Base-by-base conservation (phyloP, 1,139 yeast genomes). In the Taiozyma sp. region DNA sequence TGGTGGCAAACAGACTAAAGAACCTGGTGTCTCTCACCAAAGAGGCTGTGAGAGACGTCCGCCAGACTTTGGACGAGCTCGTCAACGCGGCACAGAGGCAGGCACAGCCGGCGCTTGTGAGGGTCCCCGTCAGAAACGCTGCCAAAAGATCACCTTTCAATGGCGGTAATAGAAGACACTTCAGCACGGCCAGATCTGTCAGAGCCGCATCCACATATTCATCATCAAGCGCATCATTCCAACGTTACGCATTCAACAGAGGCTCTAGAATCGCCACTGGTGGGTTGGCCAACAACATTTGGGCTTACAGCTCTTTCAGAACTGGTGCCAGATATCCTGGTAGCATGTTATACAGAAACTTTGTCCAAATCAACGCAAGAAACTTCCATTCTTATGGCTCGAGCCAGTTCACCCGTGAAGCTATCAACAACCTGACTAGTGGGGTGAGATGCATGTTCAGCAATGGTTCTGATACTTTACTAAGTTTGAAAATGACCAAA, bases 371-470 rank as follows among this genome's bases (percentile, higher is more conserved):
- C n/a, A 55, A 56, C 28, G 52, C 60, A 2, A 54, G 63, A 53
- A 56, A 55, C 28, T 60, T 58, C 32, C 47, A 59, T 30, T 51
- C 61, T 5, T 59, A 53, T 47, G 62, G 64, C 16, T 19, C 24
- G 2, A 58, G 58, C 4, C 55, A 53, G 8, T 57, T 56, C 16
- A 55, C 76, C 1, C 65, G 68, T 22, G 74, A 72, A 53, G 74
- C 74, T 19, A 72, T 68, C 6, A 67, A 65, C 47, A 73, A 72
- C 51, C 53, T 74, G 50, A 64, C 73, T 2, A 59, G 70, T 30
- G 66, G 69, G 8, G 46, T 73, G 58, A 70, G 59, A 56, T 71
- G 62, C 52, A 63, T 57, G 49, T 65, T 58, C 54, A 68, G 62
- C 61, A 68, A 58, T 55, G 65, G 58, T 53, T 62, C 57, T 51